Conservation (phyloP, 495 filamentous ascomycete genomes). For the Paragyromitra xinjiangensis region DNA sequence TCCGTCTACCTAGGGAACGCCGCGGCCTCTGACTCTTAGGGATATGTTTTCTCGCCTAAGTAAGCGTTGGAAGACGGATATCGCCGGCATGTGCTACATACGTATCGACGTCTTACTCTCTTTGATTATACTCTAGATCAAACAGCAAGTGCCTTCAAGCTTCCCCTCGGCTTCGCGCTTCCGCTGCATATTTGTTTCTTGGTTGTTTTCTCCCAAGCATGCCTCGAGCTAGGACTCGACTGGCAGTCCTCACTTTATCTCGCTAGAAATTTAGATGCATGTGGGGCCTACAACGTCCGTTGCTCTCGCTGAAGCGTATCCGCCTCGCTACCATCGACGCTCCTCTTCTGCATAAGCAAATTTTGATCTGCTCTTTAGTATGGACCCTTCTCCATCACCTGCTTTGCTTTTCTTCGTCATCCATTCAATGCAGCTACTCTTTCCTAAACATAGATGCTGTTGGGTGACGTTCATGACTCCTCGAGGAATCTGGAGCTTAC, state of each 20-base stretch:
- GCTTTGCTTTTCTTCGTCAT: neutral
- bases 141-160: conserved; percentile 15
- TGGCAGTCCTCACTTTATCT: conserved; percentile 20
- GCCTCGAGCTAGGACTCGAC: neutral
- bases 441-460: conserved; percentile 17
- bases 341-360: conserved; percentile 20
- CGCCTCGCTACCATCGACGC: conserved; percentile 32
- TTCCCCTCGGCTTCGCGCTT: conserved; percentile 26
- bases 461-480: conserved; percentile 4
- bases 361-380: conserved; percentile 11
- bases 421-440: conserved; percentile 15
- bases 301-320: conserved; percentile 11
- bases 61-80: conserved; percentile 10
- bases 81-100: conserved; percentile 9
- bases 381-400: conserved; percentile 4
- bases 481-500: conserved; percentile 12
- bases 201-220: conserved; percentile 35
- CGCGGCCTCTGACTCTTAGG: conserved; percentile 18
- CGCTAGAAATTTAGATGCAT: conserved; percentile 36
- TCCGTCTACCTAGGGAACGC: conserved; percentile 18
- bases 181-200: conserved; percentile 29
- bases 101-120: neutral
- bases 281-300: conserved; percentile 12
- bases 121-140: conserved; percentile 1
- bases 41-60: conserved; percentile 4